Evolutionary conservation across 495 filamentous ascomycete genomes (phyloP).

Genomic region (Penicillium paxilli): DNA sequence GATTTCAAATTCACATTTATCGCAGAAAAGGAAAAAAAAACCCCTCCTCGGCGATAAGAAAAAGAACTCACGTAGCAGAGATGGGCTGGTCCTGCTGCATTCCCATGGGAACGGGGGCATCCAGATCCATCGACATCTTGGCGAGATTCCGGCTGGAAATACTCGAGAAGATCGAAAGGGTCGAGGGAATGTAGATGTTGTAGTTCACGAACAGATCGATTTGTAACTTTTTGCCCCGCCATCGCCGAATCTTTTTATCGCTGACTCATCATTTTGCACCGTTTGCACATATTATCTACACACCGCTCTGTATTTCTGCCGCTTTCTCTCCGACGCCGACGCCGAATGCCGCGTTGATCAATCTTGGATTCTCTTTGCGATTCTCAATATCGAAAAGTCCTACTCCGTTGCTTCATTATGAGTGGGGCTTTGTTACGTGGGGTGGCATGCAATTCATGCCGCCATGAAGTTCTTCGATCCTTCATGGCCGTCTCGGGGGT

Average conservation of each 20-base stretch:
- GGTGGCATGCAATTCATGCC: conserved; percentile 28
- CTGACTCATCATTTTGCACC: conserved; percentile 31
- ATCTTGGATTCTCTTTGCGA: conserved; percentile 1
- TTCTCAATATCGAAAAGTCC: not conserved
- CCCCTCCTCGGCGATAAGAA: conserved; percentile 18
- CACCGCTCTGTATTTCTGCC: not conserved
- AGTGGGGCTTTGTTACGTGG: conserved; percentile 28
- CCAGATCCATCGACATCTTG: conserved; percentile 73
- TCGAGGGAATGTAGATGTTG: conserved; percentile 7
- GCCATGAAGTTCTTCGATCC: conserved; percentile 28
- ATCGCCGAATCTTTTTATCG: conserved; percentile 19
- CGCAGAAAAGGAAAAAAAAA: conserved; percentile 17
- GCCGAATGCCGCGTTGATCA: too few species aligned
- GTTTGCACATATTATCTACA: conserved; percentile 23
- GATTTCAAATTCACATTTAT: conserved; percentile 11
- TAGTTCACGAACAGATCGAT: conserved; percentile 14
- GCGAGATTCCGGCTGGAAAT: conserved; percentile 5
- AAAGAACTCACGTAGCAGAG: conserved; percentile 58
- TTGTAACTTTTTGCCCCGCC: conserved; percentile 35
- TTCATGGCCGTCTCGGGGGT: conserved; percentile 22
- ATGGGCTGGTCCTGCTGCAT: conserved; percentile 43
- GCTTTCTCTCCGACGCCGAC: not conserved
- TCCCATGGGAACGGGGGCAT: conserved; percentile 59
- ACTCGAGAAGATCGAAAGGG: conserved; percentile 6
- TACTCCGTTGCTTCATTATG: conserved; percentile 21